Conservation (phyloP, 257 asterid genomes). For the Fraxinus americana region DNA sequence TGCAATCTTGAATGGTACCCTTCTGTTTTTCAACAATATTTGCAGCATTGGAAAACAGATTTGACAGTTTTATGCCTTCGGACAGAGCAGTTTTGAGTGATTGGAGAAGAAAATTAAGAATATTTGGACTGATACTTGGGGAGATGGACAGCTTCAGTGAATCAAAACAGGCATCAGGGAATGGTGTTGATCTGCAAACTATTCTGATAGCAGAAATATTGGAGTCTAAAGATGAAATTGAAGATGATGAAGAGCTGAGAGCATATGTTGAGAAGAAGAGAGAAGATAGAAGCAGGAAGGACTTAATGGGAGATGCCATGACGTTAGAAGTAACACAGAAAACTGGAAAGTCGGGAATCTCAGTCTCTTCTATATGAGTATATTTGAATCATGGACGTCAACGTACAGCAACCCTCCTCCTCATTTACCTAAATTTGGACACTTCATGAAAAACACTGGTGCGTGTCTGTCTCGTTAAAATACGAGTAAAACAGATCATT, state of each 20-base stretch:
- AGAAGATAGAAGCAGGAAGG: slow-evolving; percentile 23
- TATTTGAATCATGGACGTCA: too few species aligned
- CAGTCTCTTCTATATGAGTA: not conserved
- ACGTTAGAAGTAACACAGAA: not conserved
- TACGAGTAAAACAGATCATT: not conserved
- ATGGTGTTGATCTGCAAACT: slow-evolving; percentile 67
- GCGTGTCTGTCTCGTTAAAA: too few species aligned
- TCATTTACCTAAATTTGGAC: not conserved
- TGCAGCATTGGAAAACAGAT: slow-evolving; percentile 42
- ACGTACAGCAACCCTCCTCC: not conserved
- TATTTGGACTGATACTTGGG: slow-evolving; percentile 49
- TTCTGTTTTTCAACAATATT: slow-evolving; percentile 60
- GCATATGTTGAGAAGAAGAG: slow-evolving; percentile 28
- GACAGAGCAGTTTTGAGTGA: slow-evolving; percentile 60
- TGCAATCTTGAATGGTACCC: slow-evolving; percentile 67
- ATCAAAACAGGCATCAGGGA: slow-evolving; percentile 58
- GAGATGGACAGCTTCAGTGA: slow-evolving; percentile 63
- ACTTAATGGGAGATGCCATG: slow-evolving; percentile 28
- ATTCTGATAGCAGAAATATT: slow-evolving; percentile 34
- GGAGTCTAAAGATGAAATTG: slow-evolving; percentile 23
- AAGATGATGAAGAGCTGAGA: slow-evolving; percentile 30
- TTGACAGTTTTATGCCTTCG: slow-evolving; percentile 47
- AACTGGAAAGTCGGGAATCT: not conserved
- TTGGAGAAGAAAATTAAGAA: slow-evolving; percentile 49
- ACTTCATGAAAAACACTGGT: too few species aligned